Percentiles rank a stretch among this genome's conserved stretches.
Evolutionary conservation across 2,329 filamentous ascomycete genomes (phyloP).

Genomic region (Clonostachys rosea): DNA sequence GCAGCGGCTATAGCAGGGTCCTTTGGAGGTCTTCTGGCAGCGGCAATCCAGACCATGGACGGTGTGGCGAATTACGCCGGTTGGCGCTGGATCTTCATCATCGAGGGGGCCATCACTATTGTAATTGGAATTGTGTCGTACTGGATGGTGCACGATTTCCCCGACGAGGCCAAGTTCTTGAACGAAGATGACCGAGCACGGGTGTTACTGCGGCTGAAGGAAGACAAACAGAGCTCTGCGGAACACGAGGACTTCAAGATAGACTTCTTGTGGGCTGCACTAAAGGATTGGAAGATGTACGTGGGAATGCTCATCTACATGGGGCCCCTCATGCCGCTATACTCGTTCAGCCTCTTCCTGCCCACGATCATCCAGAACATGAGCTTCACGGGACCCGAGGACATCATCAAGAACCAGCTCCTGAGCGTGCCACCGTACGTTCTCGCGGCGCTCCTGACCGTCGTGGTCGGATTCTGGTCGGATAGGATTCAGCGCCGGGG

Average conservation of each 20-base stretch:
- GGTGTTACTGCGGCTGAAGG: slow-evolving; percentile 64
- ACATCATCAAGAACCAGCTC: slow-evolving; percentile 30
- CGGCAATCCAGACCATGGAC: slow-evolving; percentile 66
- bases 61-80: slow-evolving; percentile 52
- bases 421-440: slow-evolving; percentile 41
- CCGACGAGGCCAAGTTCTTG: slow-evolving; percentile 71
- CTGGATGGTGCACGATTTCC: slow-evolving; percentile 81
- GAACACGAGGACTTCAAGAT: slow-evolving; percentile 71
- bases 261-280: slow-evolving; percentile 64
- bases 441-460: slow-evolving; percentile 26
- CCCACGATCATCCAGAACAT: slow-evolving; percentile 68
- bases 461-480: slow-evolving; percentile 57
- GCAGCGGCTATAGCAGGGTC: slow-evolving; percentile 76
- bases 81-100: slow-evolving; percentile 64
- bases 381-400: slow-evolving; percentile 27
- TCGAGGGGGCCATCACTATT: slow-evolving; percentile 68
- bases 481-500: slow-evolving; percentile 72
- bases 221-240: slow-evolving; percentile 71
- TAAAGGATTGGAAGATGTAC: slow-evolving; percentile 85
- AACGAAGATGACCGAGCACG: slow-evolving; percentile 64
- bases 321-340: slow-evolving; percentile 68
- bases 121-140: slow-evolving; percentile 64
- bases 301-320: slow-evolving; percentile 72
- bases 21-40: slow-evolving; percentile 70
- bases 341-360: slow-evolving; percentile 73